These are phyloP conservation scores for Auriscalpium microsporum DNA, from an alignment of 768 basidiomycete genomes.

Conservation along the genomic window DNA sequence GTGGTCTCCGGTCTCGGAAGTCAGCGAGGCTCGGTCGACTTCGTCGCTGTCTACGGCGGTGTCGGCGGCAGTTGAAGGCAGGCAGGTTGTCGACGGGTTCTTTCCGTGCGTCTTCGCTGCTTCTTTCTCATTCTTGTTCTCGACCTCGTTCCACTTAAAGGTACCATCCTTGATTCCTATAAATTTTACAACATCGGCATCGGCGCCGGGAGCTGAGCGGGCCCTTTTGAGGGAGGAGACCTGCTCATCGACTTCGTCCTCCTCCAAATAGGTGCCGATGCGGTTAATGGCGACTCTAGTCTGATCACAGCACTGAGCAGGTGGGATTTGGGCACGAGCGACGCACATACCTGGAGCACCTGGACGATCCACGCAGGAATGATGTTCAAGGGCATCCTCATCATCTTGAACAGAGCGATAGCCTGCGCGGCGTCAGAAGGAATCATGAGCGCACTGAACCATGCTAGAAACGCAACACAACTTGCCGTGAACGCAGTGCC, in stretches of 20 bases:
- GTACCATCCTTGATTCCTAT: conserved; percentile 43
- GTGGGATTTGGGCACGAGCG: no score
- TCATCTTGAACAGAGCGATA: conserved; percentile 80
- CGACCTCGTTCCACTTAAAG: conserved; percentile 51
- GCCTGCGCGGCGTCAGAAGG: conserved; percentile 30
- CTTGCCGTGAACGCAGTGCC: conserved; percentile 76
- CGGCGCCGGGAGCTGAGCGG: conserved; percentile 14
- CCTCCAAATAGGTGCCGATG: conserved; percentile 50
- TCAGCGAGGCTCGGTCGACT: conserved; percentile 14
- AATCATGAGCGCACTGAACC: neutral
- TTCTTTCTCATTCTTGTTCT: conserved; percentile 20
- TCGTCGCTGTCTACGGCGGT: conserved; percentile 13
- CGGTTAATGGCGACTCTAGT: conserved; percentile 51
- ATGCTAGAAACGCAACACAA: conserved; percentile 1
- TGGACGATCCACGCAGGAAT: conserved; percentile 78
- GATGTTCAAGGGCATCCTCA: conserved; percentile 68
- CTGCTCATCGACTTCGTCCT: conserved; percentile 54
- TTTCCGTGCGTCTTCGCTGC: conserved; percentile 13
- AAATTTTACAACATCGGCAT: conserved; percentile 21
- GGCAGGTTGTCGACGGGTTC: no score
- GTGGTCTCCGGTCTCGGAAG: conserved; percentile 26
- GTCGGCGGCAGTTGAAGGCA: no score
- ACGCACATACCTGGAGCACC: conserved; percentile 43
- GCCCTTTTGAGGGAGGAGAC: conserved; percentile 47
- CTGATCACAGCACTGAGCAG: conserved; percentile 18